Evolutionary conservation across 1,284 basidiomycete species (phyloP), one percentile per base, ranked within the genome.

Genomic region (Kwoniella shivajii): DNA sequence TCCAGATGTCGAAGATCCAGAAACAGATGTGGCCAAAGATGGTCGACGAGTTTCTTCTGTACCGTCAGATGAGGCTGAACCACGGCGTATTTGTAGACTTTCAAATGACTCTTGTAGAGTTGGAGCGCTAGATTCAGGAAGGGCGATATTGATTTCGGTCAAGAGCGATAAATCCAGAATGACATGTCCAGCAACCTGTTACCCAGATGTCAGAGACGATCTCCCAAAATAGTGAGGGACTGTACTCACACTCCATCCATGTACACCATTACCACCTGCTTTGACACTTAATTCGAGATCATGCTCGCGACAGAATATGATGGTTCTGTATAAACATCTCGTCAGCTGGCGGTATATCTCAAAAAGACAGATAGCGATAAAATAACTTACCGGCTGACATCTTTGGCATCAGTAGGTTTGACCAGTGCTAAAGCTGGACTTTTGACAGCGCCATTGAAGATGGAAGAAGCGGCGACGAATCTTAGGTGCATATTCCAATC

Each of bases 181-280:
- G 53, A 93, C 80, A 68, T 92, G 88, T 38, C 90, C 91, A 31
- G 85, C 86, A 50, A 93, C 84, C 68, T 70, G 46, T n/a, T n/a
- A n/a, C n/a, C n/a, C n/a, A n/a, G n/a, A n/a, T n/a, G n/a, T n/a
- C n/a, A n/a, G n/a, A n/a, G n/a, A n/a, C n/a, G n/a, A n/a, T n/a
- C n/a, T n/a, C n/a, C n/a, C n/a, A n/a, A n/a, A n/a, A n/a, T n/a
- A n/a, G n/a, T n/a, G n/a, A n/a, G n/a, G 18, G 26, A 4, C 6
- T 43, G 41, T 4, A 72, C 69, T 54, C 50, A 67, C 71, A 58
- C 89, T 84, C 88, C 89, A 92, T 2, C 92, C 91, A 10, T 87
- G 89, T 3, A 89, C 92, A 6, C 90, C 91, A 71, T 88, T 92
- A 0, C 92, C 91, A 16, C 91, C 91, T 0, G 89, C 88, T 73